A percentile compares a stretch with the other conserved stretches of the same genome.
phyloP scores from a whole-genome alignment of 106 monocot genomes.

The Gastrodia elata region DNA sequence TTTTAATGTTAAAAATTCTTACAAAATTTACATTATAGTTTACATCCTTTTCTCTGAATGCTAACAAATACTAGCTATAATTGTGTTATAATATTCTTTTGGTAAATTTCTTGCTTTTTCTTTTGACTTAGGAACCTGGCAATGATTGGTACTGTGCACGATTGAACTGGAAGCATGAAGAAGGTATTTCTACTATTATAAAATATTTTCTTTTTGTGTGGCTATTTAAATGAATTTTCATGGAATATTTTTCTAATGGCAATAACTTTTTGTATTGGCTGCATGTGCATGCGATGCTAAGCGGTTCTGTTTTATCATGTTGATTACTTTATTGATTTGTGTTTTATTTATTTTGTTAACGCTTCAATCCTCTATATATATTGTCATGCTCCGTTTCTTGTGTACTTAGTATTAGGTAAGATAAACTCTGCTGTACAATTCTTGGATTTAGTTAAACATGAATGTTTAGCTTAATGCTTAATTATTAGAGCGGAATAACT shows the following conservation, averaged over 20 bases:
- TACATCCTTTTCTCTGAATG: background rate
- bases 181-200: slow-evolving; percentile 19
- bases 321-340: background rate
- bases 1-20: background rate
- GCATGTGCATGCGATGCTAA: background rate
- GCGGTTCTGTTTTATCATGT: background rate
- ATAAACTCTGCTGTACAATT: background rate
- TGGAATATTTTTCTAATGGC: background rate
- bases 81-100: background rate
- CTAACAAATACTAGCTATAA: background rate
- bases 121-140: slow-evolving; percentile 15
- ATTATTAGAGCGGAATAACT: background rate
- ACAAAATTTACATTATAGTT: background rate
- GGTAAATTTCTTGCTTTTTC: slow-evolving; percentile 3
- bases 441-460: background rate
- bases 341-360: background rate
- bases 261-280: background rate
- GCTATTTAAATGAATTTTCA: background rate
- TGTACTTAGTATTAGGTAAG: background rate
- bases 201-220: background rate
- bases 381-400: background rate
- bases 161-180: slow-evolving; percentile 15
- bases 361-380: background rate
- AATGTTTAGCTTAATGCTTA: background rate
- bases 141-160: slow-evolving; percentile 18